phyloP scores from a whole-genome alignment of 192 early-diverging fungal genomes.

The Coemansia sp. region DNA sequence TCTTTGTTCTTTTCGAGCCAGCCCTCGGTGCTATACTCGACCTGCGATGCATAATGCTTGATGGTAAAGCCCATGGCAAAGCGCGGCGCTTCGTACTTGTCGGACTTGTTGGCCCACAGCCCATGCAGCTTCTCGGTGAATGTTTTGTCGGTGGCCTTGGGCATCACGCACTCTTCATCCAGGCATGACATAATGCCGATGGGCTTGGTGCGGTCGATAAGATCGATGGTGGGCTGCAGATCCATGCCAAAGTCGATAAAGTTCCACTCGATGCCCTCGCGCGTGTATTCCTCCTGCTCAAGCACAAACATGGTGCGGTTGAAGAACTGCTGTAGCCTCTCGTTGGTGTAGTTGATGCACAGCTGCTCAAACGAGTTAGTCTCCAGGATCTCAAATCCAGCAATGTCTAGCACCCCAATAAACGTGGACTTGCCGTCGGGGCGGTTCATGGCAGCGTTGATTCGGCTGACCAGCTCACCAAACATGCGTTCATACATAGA shows the following conservation, averaged over 20 bases:
- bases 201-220: constrained; percentile 97
- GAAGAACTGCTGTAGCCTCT: constrained; percentile 98
- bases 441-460: constrained; percentile 69
- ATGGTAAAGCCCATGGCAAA: constrained; percentile 89
- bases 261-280: constrained; percentile 97
- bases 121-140: constrained; percentile 89
- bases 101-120: constrained; percentile 82
- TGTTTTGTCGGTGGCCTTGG: constrained; percentile 90
- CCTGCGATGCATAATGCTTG: constrained; percentile 93
- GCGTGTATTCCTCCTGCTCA: constrained; percentile 97
- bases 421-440: constrained; percentile 75
- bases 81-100: constrained; percentile 83
- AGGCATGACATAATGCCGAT: constrained; percentile 94
- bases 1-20: constrained; percentile 99
- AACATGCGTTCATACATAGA: constrained; percentile 96
- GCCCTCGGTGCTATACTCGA: constrained; percentile 85
- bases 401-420: constrained; percentile 98
- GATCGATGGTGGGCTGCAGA: constrained; percentile 95
- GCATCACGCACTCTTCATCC: constrained; percentile 99
- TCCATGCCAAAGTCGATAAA: constrained; percentile 98
- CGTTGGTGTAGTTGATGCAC: constrained; percentile 99
- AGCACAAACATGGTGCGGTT: constrained; percentile 99
- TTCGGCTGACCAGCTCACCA: constrained; percentile 80
- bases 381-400: constrained; percentile 98
- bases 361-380: constrained; percentile 98